A percentile compares a stretch with the other conserved stretches of the same genome.
Conservation (phyloP, 805 yeast species). For the Wickerhamomyces silvicola region DNA sequence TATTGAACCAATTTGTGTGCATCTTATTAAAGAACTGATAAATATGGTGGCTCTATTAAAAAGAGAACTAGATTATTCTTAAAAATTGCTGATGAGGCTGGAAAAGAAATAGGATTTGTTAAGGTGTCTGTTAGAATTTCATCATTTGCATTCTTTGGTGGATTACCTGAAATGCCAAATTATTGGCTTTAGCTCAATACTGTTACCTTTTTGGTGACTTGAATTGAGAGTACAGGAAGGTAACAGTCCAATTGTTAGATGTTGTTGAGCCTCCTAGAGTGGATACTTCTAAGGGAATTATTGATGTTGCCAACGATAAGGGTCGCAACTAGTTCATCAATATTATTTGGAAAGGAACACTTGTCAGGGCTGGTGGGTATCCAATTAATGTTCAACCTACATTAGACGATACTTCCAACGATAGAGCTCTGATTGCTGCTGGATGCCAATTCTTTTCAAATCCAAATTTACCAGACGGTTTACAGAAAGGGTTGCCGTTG, state of each 20-base stretch:
- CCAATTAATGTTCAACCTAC: not conserved
- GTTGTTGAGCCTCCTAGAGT: slow-evolving; percentile 34
- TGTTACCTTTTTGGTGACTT: slow-evolving; percentile 36
- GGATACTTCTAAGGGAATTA: slow-evolving; percentile 36
- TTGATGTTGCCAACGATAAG: slow-evolving; percentile 18
- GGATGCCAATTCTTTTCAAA: slow-evolving; percentile 35
- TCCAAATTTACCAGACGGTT: slow-evolving; percentile 35
- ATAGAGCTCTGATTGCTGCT: slow-evolving; percentile 27
- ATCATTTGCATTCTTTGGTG: slow-evolving; percentile 29
- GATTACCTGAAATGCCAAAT: slow-evolving; percentile 23
- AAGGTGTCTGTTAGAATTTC: slow-evolving; percentile 27
- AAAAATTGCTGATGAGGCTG: slow-evolving; percentile 25
- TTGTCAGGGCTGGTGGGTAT: slow-evolving; percentile 7
- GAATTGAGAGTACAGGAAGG: slow-evolving; percentile 31
- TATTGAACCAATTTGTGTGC: slow-evolving; percentile 46
- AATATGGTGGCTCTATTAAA: slow-evolving; percentile 48
- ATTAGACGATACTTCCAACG: not conserved
- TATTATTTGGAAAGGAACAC: slow-evolving; percentile 16
- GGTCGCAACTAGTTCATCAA: slow-evolving; percentile 8
- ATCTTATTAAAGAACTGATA: slow-evolving; percentile 40
- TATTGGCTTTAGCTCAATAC: slow-evolving; percentile 30
- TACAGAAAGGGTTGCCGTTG: slow-evolving; percentile 30
- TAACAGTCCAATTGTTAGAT: slow-evolving; percentile 36
- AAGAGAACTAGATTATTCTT: slow-evolving; percentile 39
- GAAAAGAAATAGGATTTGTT: slow-evolving; percentile 3